Evolutionary conservation across 345 rosid genomes (phyloP), one percentile per base, ranked within the genome.

Genomic region (Eucalyptus virginea): DNA sequence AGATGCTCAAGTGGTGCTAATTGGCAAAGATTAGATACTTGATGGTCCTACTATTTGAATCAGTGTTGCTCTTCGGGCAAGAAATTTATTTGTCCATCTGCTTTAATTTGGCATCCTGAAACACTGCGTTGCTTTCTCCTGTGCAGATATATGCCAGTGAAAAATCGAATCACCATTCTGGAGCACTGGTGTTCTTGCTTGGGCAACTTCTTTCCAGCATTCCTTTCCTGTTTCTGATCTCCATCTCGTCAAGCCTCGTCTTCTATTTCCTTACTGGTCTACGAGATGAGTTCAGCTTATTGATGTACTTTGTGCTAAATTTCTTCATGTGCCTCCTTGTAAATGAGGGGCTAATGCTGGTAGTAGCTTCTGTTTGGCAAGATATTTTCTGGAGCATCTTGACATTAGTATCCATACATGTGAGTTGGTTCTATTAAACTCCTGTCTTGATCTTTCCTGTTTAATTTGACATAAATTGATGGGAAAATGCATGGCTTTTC

Each of bases 261-360:
- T 96, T 98, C 95, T 98, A 97, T 91, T 98, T 98, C 95, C 97
- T 98, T 88, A 81, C 94, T 11, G 99, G 99, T 52, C 92, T 98
- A 86, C 94, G 92, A 91, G 97, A 97, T 52, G 98, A 95, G 65
- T 98, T 98, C 93, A 96, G 99, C 94, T 93, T 97, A 94, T 94
- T 98, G 91, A 97, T 98, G 99, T 98, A 98, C 95, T 97, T 97
- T 88, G 99, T 98, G 88, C 96, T 98, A 90, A 98, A 98, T 92
- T 94, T 98, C 95, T 98, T 98, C 92, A 92, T 93, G 92, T 97
- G 98, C 93, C 96, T 98, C 87, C 67, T 98, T 50, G 99, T 95
- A 85, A 98, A 97, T 89, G 99, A 98, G 92, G 99, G 99, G 81
- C 89, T 98, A 51, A 94, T 96, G 94, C 96, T 98, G 89, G 91